phyloP scores from a whole-genome alignment of 768 basidiomycete genomes.

The Leccinellum luteum region DNA sequence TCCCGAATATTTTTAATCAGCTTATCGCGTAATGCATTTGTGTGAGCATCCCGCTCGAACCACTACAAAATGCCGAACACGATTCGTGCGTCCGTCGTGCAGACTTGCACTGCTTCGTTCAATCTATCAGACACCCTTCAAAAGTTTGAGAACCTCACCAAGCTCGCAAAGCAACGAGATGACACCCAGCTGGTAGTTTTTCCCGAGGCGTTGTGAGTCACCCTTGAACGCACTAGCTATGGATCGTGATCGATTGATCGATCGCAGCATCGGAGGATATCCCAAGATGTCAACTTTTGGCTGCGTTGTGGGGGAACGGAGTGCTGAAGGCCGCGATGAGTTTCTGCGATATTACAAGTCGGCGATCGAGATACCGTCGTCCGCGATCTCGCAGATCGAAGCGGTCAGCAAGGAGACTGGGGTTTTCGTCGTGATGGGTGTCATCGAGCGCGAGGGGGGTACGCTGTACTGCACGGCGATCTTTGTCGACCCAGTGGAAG shows the following conservation, averaged over 20 bases:
- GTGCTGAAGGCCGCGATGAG: conserved; percentile 53
- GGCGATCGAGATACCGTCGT: conserved; percentile 57
- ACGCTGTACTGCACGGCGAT: conserved; percentile 48
- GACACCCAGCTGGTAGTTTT: conserved; percentile 49
- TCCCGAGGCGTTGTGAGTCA: conserved; percentile 55
- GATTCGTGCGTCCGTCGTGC: conserved; percentile 51
- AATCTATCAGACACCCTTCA: conserved; percentile 44
- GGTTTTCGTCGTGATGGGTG: conserved; percentile 58
- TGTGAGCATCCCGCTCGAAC: background rate
- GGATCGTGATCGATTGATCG: background rate
- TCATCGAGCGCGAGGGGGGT: conserved; percentile 31
- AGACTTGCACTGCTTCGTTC: conserved; percentile 48
- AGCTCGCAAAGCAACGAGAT: conserved; percentile 46
- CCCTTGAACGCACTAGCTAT: background rate
- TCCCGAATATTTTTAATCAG: background rate
- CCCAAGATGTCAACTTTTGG: conserved; percentile 51
- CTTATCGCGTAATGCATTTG: conserved; percentile 1
- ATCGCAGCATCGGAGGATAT: conserved; percentile 52
- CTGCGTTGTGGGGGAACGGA: conserved; percentile 47
- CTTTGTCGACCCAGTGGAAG: conserved; percentile 54
- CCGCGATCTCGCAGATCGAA: conserved; percentile 46
- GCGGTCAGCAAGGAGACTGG: conserved; percentile 44
- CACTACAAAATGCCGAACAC: conserved; percentile 25
- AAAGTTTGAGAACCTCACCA: conserved; percentile 47
- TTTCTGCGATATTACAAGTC: conserved; percentile 52